Evolutionary conservation across 2,329 filamentous ascomycete genomes (phyloP).

Genomic region (Colletotrichum paranaense): DNA sequence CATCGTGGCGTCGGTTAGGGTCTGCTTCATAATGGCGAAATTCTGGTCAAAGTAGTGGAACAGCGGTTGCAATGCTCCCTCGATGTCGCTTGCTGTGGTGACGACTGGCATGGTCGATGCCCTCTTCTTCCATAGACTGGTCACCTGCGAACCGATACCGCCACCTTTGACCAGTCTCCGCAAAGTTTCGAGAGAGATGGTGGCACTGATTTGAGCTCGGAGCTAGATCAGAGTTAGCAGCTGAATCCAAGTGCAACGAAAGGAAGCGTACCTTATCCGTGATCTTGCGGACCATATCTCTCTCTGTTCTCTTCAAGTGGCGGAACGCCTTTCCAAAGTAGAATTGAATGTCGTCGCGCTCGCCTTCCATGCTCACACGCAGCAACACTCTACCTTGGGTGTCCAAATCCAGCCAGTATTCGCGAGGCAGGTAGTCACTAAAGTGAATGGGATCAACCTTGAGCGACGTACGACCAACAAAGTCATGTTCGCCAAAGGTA

Average conservation of each 20-base stretch:
- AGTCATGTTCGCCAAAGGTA: conserved; percentile 96
- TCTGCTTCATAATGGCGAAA: conserved; percentile 98
- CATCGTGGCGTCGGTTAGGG: conserved; percentile 95
- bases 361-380: conserved; percentile 97
- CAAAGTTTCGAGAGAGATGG: conserved; percentile 85
- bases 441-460: conserved; percentile 99
- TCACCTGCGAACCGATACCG: conserved; percentile 78
- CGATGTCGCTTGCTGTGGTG: conserved; percentile 78
- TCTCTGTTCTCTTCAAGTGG: conserved; percentile 92
- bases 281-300: conserved; percentile 98
- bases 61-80: conserved; percentile 83
- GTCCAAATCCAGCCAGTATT: conserved; percentile 98
- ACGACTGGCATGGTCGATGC: conserved; percentile 62
- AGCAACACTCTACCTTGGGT: conserved; percentile 91
- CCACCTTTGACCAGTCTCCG: conserved; percentile 77
- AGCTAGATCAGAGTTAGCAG: conserved; percentile 64
- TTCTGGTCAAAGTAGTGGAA: conserved; percentile 98
- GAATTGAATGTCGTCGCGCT: conserved; percentile 98
- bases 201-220: conserved; percentile 90
- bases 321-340: conserved; percentile 98
- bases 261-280: conserved; percentile 85
- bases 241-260: conserved; percentile 27
- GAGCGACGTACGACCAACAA: conserved; percentile 94
- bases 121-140: conserved; percentile 74
- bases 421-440: conserved; percentile 91